Base-by-base conservation (phyloP, 108 stramenopile species). In the Nannochloropsis oceanica region DNA sequence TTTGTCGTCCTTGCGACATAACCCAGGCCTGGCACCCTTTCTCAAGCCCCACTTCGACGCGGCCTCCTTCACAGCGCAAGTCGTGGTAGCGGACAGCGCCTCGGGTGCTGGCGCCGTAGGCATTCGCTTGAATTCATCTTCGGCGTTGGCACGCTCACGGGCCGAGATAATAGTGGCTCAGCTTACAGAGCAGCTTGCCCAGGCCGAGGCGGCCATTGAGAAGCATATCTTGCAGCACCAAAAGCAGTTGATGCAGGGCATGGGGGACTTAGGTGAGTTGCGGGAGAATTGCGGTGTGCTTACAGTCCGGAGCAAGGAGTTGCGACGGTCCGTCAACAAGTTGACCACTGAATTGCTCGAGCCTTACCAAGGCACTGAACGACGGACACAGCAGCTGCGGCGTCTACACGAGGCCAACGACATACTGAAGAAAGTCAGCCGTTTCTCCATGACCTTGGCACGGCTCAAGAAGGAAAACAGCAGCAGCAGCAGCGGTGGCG, bases 361-460 rank as follows among this genome's bases (percentile, higher is more conserved):
- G 73, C 86, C 86, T 27, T 59, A 86, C 82, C 79, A 86, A 82
- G 86, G 73, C 79, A 27, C 82, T 0, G 59, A 82, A n/a, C 79
- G 82, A 22, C 82, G 86, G 25, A 86, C 86, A 11, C 86, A 86
- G 86, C 86, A 86, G 73, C 86, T 86, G 59, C 50, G 81, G 82
- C 82, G 82, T 79, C 81, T 86, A 10, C 86, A 86, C 25, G 82
- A 34, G 42, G 46, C 86, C 11, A 83, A 81, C 43, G 82, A 81
- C 18, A 81, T 86, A 43, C 82, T 86, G 34, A 86, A 86, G 86
- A 81, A 82, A 24, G 82, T 81, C 22, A 73, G 79, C 25, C 43
- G 86, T 14, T 82, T 86, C 50, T 82, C 79, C 27, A 14, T 43
- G 80, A 82, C 86, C 42, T 82, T 83, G 26, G 42, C 59, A 12